Evolutionary conservation across 306 rosid genomes (phyloP), one percentile per base, ranked within the genome.

Genomic region (Psophocarpus tetragonolobus): DNA sequence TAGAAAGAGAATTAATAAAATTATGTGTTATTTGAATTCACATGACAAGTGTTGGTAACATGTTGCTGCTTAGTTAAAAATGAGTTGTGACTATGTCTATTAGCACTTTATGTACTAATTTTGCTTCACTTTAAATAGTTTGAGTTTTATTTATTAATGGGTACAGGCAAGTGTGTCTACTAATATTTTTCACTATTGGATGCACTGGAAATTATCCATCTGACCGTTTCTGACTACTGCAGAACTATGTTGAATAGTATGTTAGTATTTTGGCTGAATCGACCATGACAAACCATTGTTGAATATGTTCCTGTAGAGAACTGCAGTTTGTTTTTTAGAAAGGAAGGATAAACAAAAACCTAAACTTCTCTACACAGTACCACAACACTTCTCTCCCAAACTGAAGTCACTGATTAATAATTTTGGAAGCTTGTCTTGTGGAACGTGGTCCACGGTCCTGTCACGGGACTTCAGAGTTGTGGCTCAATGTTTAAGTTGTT

Each of bases 391-490:
- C 71, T 27, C 76, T 74, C 64, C 33, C 67, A 21, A 24, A 60
- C 71, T 61, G 30, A 38, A 79, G 65, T 62, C 26, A 62, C 45
- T 56, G 18, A 47, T 39, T 58, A 45, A 11, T 8, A 11, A 20
- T 57, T 61, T 47, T 24, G 72, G 42, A 71, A 71, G 26, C 73
- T 42, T 73, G 50, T 65, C 54, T 50, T 8, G 74, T 12, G 51
- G 18, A 58, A 14, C 24, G 51, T 21, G 14, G 27, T 79, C 58
- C 78, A 51, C 4, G n/a, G 18, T 47, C 39, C 29, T 50, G 48
- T 76, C 86, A 82, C 82, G 70, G 44, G 81, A 71, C 35, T 64
- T 60, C 26, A 38, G 45, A 69, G 24, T 14, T 30, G 79, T 8
- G 48, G 54, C 72, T 76, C 56, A 63, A 63, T 17, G 72, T 76